Evolutionary conservation across 2,329 filamentous ascomycete species (phyloP).

Genomic region (Dothideomycetidae sp.): DNA sequence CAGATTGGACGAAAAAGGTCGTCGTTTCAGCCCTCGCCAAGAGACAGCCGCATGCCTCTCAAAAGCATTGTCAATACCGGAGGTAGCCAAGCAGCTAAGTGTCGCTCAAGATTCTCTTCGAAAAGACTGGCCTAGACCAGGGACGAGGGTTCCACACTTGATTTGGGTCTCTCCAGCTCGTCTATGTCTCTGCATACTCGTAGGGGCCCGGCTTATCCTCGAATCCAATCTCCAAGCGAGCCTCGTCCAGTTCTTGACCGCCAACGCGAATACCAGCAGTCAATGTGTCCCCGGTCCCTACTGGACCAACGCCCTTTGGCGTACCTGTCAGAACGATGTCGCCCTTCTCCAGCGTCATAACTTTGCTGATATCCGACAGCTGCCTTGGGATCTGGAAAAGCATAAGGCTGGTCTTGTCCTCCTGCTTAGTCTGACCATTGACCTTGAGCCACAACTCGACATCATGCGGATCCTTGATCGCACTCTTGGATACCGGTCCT

Average conservation of each 20-base stretch:
- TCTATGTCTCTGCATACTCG: constrained; percentile 45
- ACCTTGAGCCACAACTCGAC: constrained; percentile 76
- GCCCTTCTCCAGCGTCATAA: constrained; percentile 85
- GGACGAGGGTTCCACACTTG: no score
- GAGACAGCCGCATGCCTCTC: no score
- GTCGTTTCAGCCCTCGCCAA: no score
- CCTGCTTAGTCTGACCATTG: constrained; percentile 64
- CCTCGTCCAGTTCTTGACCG: constrained; percentile 74
- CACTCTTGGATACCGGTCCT: constrained; percentile 61
- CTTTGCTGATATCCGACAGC: constrained; percentile 78
- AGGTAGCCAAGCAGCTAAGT: no score
- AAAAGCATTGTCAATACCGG: no score
- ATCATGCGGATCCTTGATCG: constrained; percentile 76
- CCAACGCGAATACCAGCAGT: constrained; percentile 64
- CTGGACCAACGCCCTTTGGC: constrained; percentile 83
- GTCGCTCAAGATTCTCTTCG: no score
- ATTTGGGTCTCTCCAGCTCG: no score
- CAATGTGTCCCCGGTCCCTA: constrained; percentile 76
- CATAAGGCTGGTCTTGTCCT: constrained; percentile 86
- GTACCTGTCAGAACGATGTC: constrained; percentile 95
- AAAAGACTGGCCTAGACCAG: no score
- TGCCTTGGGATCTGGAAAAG: constrained; percentile 80
- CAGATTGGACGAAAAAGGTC: no score
- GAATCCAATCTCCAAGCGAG: constrained; percentile 68
- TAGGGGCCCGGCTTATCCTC: constrained; percentile 67